phyloP scores from a whole-genome alignment of 108 stramenopile species.

The Schizochytrium sp. region DNA sequence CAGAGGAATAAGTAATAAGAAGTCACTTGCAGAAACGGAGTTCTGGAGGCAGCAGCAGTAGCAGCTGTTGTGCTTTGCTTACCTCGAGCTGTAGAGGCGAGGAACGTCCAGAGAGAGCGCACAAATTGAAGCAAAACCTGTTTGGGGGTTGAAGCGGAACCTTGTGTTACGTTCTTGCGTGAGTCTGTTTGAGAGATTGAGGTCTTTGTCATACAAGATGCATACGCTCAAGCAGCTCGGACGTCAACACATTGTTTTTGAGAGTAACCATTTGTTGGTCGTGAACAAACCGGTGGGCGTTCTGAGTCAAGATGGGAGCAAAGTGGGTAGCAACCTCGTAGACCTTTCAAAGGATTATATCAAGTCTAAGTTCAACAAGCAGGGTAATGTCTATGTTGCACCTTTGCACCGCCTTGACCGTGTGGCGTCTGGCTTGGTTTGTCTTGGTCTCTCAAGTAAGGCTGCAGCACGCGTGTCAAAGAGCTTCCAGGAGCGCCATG shows the following conservation, averaged over 20 bases:
- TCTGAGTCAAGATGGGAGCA: not conserved
- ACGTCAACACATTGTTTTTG: not conserved
- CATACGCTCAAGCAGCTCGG: not conserved
- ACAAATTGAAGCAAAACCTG: no score
- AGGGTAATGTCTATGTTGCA: conserved; percentile 27
- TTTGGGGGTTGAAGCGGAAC: no score
- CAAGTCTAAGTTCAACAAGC: not conserved
- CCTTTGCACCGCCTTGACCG: conserved; percentile 31
- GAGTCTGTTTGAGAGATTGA: no score
- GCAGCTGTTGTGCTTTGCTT: no score
- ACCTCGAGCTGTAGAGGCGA: no score
- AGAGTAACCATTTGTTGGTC: conserved; percentile 43
- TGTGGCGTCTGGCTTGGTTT: not conserved
- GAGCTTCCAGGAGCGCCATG: not conserved
- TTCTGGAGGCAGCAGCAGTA: no score
- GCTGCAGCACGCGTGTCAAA: not conserved
- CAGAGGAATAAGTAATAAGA: no score
- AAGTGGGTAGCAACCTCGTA: not conserved
- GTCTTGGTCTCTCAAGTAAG: not conserved
- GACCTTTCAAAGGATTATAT: not conserved
- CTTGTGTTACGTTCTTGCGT: no score
- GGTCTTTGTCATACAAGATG: not conserved
- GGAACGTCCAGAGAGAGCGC: no score
- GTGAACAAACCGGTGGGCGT: conserved; percentile 39
- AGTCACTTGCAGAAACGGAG: no score